Evolutionary conservation across 139 green algal species (phyloP).

Genomic region (Chlorella vulgaris): DNA sequence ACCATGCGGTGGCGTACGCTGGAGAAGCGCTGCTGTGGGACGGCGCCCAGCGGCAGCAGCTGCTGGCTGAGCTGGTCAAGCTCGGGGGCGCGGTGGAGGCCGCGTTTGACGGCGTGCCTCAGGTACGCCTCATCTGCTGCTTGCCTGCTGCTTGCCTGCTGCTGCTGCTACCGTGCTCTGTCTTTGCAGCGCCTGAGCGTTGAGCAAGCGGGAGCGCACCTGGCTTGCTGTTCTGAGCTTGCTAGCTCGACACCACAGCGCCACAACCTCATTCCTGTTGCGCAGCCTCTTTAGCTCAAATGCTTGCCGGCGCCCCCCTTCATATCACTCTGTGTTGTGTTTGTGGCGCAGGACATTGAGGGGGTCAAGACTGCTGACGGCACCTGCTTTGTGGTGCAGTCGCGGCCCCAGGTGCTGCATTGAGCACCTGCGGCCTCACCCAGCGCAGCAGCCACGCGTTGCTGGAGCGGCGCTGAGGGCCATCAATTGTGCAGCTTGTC

Average conservation of each 20-base stretch:
- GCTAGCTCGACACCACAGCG: not conserved
- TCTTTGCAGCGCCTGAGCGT: not conserved
- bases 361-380: conserved; percentile 61
- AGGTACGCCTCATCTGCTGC: not conserved
- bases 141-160: conserved; percentile 7
- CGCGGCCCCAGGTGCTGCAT: conserved; percentile 72
- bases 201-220: not conserved
- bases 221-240: not conserved
- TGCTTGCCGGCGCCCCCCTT: no score
- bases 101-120: conserved; percentile 48
- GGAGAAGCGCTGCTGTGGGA: conserved; percentile 76
- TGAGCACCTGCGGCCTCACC: not conserved
- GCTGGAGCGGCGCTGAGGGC: no score
- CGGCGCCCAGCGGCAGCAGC: conserved; percentile 40
- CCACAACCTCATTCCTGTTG: not conserved
- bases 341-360: conserved; percentile 90
- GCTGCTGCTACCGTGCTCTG: not conserved
- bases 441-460: no score
- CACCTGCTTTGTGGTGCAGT: conserved; percentile 77
- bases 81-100: conserved; percentile 62
- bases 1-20: conserved; percentile 60
- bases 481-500: no score
- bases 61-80: conserved; percentile 60
- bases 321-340: no score
- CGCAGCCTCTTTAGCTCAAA: no score